Conservation (phyloP, 768 basidiomycete genomes). For the Leccinum arenicola region DNA sequence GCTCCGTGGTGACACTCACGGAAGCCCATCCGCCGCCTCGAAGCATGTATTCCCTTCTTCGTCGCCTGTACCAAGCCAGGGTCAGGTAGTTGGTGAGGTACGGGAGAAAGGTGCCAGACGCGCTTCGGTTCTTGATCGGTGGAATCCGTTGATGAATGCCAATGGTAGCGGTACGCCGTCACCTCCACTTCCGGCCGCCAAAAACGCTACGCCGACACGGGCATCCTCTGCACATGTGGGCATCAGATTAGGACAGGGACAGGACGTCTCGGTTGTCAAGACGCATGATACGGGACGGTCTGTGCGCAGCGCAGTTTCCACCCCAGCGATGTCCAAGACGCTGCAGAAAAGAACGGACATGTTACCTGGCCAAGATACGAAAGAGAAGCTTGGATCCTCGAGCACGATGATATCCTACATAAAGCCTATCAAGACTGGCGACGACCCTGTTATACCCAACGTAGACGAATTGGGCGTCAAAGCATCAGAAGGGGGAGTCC, state of each 20-base stretch:
- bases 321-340: conserved; percentile 34
- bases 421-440: conserved; percentile 47
- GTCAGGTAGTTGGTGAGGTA: conserved; percentile 29
- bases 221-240: conserved; percentile 38
- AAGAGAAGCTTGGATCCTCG: conserved; percentile 61
- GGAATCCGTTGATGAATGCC: conserved; percentile 46
- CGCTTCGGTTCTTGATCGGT: conserved; percentile 66
- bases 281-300: conserved; percentile 33
- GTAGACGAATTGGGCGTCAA: conserved; percentile 41
- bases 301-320: conserved; percentile 41
- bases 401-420: conserved; percentile 73
- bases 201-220: conserved; percentile 39
- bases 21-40: conserved; percentile 30
- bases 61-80: conserved; percentile 33
- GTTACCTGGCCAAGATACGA: conserved; percentile 22
- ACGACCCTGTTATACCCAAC: conserved; percentile 34
- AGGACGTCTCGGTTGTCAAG: conserved; percentile 24
- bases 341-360: conserved; percentile 24
- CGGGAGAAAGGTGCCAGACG: conserved; percentile 37
- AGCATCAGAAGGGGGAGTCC: conserved; percentile 47
- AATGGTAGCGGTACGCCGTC: conserved; percentile 34
- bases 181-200: conserved; percentile 35
- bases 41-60: conserved; percentile 28
- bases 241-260: conserved; percentile 18
- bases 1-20: conserved; percentile 37